These are phyloP conservation scores for Liquidambar formosana DNA, from an alignment of 164 flowering plant species.

Conservation along the genomic window DNA sequence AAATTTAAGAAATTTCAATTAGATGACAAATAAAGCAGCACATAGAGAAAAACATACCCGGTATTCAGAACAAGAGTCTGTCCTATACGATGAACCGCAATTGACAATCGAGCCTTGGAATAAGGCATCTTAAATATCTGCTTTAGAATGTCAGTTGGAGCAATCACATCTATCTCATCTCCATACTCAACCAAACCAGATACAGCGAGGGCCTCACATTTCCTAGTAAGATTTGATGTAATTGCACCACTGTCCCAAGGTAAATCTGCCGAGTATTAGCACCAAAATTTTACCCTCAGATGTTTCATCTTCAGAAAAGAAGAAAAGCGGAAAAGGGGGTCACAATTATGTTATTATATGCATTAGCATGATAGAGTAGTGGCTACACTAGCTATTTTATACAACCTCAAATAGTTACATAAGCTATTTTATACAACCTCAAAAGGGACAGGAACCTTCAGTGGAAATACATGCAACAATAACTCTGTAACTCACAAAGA, in stretches of 20 bases:
- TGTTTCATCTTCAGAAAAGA: not conserved
- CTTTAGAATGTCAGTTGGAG: slow-evolving; percentile 86
- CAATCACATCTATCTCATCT: slow-evolving; percentile 94
- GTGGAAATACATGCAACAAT: too few species aligned
- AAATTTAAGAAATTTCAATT: not conserved
- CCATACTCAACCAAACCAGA: slow-evolving; percentile 89
- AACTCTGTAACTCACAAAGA: too few species aligned
- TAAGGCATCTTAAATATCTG: slow-evolving; percentile 99
- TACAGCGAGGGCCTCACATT: slow-evolving; percentile 92
- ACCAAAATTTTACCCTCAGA: not conserved
- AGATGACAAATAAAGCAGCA: not conserved
- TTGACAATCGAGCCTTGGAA: slow-evolving; percentile 82
- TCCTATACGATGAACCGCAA: slow-evolving; percentile 91
- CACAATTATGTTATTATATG: not conserved
- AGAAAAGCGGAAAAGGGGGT: not conserved
- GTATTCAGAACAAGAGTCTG: slow-evolving; percentile 84
- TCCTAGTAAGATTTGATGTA: slow-evolving; percentile 66
- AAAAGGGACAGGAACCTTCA: too few species aligned
- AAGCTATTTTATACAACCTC: not conserved
- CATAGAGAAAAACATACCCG: slow-evolving; percentile 49
- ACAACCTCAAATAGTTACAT: too few species aligned
- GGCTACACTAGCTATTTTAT: not conserved
- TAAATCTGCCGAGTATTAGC: slow-evolving; percentile 38
- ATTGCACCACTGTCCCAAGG: slow-evolving; percentile 50
- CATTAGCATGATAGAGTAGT: not conserved